phyloP scores from a whole-genome alignment of 352 stramenopile species.

The Globisporangium cylindrosporum region DNA sequence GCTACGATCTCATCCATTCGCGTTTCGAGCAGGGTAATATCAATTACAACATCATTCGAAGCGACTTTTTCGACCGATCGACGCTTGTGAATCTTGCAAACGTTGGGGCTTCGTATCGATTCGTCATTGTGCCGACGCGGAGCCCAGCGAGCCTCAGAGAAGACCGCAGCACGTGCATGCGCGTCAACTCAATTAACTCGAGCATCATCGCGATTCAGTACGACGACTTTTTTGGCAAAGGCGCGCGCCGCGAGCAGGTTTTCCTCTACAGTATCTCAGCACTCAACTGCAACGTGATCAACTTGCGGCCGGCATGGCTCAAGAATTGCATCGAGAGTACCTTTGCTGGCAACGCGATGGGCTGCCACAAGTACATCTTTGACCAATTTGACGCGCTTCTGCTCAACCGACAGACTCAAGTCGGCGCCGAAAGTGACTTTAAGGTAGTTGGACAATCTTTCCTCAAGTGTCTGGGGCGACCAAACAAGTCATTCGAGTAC shows the following conservation, averaged over 20 bases:
- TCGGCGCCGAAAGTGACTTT: constrained; percentile 33
- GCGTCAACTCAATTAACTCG: constrained; percentile 40
- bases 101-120: constrained; percentile 6
- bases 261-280: constrained; percentile 45
- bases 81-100: constrained; percentile 14
- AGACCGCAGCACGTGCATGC: constrained; percentile 40
- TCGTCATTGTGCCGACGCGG: constrained; percentile 27
- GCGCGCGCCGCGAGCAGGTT: constrained; percentile 26
- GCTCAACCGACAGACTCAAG: constrained; percentile 29
- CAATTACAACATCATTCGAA: constrained; percentile 27
- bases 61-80: constrained; percentile 16
- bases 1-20: constrained; percentile 19
- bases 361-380: constrained; percentile 47
- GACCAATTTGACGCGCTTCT: constrained; percentile 39
- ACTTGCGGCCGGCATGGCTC: constrained; percentile 31
- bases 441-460: constrained; percentile 36
- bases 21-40: constrained; percentile 20
- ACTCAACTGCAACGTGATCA: constrained; percentile 34
- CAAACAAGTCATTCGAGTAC: constrained; percentile 35
- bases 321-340: constrained; percentile 23
- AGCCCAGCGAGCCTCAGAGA: constrained; percentile 27
- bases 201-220: constrained; percentile 30
- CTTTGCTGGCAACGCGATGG: constrained; percentile 18
- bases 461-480: constrained; percentile 40
- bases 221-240: constrained; percentile 40